Base-by-base conservation (phyloP, 2,329 filamentous ascomycete genomes). In the Aspergillus texensis region DNA sequence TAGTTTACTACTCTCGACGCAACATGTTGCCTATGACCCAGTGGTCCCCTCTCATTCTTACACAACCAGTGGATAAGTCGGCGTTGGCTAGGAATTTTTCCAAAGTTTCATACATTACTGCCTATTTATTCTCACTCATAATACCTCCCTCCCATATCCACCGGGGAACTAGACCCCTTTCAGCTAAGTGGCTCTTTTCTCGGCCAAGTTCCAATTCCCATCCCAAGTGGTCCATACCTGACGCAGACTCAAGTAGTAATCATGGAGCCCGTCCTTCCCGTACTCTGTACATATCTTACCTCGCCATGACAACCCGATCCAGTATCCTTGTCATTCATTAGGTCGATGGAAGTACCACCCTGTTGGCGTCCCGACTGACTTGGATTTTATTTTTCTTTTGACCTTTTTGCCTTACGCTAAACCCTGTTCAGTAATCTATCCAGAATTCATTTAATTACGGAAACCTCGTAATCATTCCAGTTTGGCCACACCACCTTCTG, bases 261-360 rank as follows among this genome's bases (percentile, higher is more conserved):
- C 48, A 52, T 52, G 16, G 48, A 32, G 21, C 16, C 46, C 26
- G 28, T 52, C 21, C 48, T 32, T 52, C 26, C 21, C 26, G 48
- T 32, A 24, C 21, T 24, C 21, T 24, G 21, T 24, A n/a, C 28
- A 32, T 52, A 52, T 32, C n/a, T 52, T 32, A 21, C 48, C 48
- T 52, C 48, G 19, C 57, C 57, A 58, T 58, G 57, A 58, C 57
- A 58, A 58, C 57, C 41, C 30, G 57, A 52, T 58, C 45, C 57
- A 58, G 46, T 34, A 52, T 52, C 43, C 57, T 52, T 24, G 43
- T 28, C 56, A 58, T 52, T 32, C 48, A 30, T 50, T 14, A 3
- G n/a, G 30, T n/a, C 48, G 16, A 48, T 14, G 41, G 55, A 32
- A 57, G 39, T 58, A 58, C 41, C 26, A 46, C 55, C 24, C 12